These are phyloP conservation scores for Podila verticillata DNA, from an alignment of 192 early-diverging fungal genomes.

Conservation along the genomic window DNA sequence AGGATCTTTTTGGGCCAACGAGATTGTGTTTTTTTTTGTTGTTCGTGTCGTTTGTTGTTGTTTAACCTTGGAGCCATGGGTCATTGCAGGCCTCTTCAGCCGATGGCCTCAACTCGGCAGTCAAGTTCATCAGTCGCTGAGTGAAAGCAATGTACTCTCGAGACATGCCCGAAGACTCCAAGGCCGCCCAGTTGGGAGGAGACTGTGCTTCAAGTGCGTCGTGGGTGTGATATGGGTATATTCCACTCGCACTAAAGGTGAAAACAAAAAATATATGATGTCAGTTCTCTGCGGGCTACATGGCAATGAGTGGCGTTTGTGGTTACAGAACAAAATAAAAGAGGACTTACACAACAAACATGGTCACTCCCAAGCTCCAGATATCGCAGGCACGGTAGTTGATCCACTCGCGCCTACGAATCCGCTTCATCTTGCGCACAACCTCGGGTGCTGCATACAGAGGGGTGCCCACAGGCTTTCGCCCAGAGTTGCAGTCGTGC, in stretches of 20 bases:
- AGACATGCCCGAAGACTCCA: conserved; percentile 48
- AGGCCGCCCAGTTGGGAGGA: conserved; percentile 44
- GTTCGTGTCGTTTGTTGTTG: not conserved
- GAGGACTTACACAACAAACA: conserved; percentile 50
- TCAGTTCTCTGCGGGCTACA: no score
- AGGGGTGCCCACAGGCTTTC: conserved; percentile 43
- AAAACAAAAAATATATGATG: no score
- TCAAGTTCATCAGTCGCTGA: conserved; percentile 45
- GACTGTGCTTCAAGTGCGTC: conserved; percentile 47
- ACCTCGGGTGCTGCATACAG: conserved; percentile 47
- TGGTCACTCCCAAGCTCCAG: conserved; percentile 52
- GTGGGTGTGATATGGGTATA: conserved; percentile 48
- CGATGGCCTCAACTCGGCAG: conserved; percentile 41
- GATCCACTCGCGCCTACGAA: conserved; percentile 45
- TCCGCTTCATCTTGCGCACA: conserved; percentile 48
- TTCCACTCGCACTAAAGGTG: conserved; percentile 33
- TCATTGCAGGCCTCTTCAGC: conserved; percentile 41
- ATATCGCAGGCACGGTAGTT: conserved; percentile 52
- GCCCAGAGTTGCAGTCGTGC: conserved; percentile 41
- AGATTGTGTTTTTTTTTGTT: not conserved
- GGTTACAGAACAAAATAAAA: not conserved
- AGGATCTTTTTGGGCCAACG: no score
- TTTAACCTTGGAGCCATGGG: conserved; percentile 40
- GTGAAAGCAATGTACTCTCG: conserved; percentile 47
- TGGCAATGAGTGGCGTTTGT: not conserved